phyloP scores from a whole-genome alignment of 768 basidiomycete species.

The Podaxis sp. region DNA sequence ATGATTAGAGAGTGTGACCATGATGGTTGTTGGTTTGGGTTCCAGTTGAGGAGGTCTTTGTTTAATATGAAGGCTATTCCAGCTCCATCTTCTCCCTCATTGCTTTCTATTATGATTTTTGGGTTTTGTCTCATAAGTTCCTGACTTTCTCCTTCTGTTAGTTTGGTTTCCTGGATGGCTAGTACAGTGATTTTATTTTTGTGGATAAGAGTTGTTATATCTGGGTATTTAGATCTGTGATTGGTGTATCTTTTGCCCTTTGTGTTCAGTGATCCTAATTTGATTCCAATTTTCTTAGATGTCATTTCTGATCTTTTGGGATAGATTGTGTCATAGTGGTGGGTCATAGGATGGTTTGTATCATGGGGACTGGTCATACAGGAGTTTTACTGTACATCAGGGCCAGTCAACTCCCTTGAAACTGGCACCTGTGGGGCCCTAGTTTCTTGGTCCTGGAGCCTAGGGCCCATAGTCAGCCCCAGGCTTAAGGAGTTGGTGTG shows the following conservation, averaged over 20 bases:
- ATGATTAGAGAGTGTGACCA: slow-evolving; percentile 18
- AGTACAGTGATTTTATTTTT: not conserved
- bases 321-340: too few relatives aligned
- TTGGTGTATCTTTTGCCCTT: not conserved
- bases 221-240: not conserved
- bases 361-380: too few relatives aligned
- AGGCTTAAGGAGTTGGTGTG: not conserved
- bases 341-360: too few relatives aligned
- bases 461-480: not conserved
- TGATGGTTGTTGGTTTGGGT: not conserved
- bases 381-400: too few relatives aligned
- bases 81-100: slow-evolving; percentile 1
- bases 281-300: not conserved
- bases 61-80: slow-evolving; percentile 34
- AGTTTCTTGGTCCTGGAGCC: not conserved
- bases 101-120: not conserved
- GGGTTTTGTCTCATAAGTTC: not conserved
- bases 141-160: not conserved
- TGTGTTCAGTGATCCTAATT: not conserved
- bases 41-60: slow-evolving; percentile 20
- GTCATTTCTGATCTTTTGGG: too few relatives aligned
- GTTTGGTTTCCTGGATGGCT: not conserved
- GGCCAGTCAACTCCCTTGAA: too few relatives aligned
- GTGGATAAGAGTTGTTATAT: not conserved
- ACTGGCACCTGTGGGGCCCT: not conserved